These are phyloP conservation scores for Monosporozyma servazzii DNA, from an alignment of 805 yeast species.

Conservation along the genomic window DNA sequence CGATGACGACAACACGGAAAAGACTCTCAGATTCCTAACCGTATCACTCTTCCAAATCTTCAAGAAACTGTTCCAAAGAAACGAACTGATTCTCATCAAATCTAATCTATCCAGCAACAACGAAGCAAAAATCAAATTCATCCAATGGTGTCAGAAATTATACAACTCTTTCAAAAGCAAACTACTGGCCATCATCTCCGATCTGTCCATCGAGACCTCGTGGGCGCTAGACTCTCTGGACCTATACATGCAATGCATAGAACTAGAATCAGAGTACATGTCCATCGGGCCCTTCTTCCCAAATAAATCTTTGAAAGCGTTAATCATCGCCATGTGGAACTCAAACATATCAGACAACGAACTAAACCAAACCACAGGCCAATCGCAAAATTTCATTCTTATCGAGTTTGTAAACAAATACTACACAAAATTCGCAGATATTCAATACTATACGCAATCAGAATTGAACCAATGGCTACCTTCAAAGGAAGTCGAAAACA, in stretches of 20 bases:
- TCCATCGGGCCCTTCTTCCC: slow-evolving; percentile 59
- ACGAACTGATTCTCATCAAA: slow-evolving; percentile 21
- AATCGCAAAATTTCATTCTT: slow-evolving; percentile 37
- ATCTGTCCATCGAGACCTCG: slow-evolving; percentile 36
- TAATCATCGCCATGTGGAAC: slow-evolving; percentile 33
- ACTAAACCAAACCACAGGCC: slow-evolving; percentile 38
- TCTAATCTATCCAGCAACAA: slow-evolving; percentile 19
- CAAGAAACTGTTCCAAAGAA: slow-evolving; percentile 25
- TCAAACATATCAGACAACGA: slow-evolving; percentile 25
- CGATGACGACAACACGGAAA: slow-evolving; percentile 12
- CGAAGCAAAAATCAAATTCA: slow-evolving; percentile 27
- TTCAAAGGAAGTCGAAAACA: slow-evolving; percentile 8
- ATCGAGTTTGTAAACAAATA: slow-evolving; percentile 49
- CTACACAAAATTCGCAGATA: slow-evolving; percentile 57
- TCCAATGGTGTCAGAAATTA: slow-evolving; percentile 52
- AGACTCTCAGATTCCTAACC: slow-evolving; percentile 21
- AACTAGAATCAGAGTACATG: slow-evolving; percentile 45
- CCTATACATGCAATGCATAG: slow-evolving; percentile 44
- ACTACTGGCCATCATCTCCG: slow-evolving; percentile 35
- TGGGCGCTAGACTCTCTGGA: slow-evolving; percentile 47
- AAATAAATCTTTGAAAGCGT: slow-evolving; percentile 37
- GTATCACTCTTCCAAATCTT: slow-evolving; percentile 27
- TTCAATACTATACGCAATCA: slow-evolving; percentile 63
- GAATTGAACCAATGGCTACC: slow-evolving; percentile 32
- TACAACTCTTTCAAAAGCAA: slow-evolving; percentile 45